Base-by-base conservation (phyloP, 345 rosid genomes). In the Brassica rapa region DNA sequence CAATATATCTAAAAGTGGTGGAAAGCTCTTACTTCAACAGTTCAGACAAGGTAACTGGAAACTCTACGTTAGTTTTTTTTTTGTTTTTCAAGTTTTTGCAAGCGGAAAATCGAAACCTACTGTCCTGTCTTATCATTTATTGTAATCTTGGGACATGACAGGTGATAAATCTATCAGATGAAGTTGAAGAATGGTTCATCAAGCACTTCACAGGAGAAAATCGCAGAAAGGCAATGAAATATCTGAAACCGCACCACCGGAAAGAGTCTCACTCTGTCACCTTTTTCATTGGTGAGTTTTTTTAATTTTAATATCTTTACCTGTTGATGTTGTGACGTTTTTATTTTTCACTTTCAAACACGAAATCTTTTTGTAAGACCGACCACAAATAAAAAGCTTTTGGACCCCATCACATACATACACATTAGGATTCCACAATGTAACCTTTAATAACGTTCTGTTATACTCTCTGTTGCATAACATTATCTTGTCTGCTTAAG, bases 1-100 rank as follows among this genome's bases (percentile, higher is more conserved):
- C 97, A 71, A 85, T 91, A 12, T 95, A 95, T 84, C 88, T 91
- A 25, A 91, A 85, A 86, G 98, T 91, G 5, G 99, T 93, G 15
- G 98, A 95, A 84, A 89, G 89, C 68, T 95, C 99, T 66, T 93
- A 93, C 79, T 95, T 95, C 84, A 89, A 93, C 84, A 87, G 89
- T 83, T 91, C 99, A 23, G 91, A 95, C 82, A 93, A 88, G 97
- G 99, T 93, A 89, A 74, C 68, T 66, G 2, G 2, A 11, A 67
- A 72, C 74, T 7, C 77, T 5, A 69, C 41, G 23, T 64, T 19
- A 57, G 51, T 9, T 24, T 46, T 37, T 66, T 11, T 46, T 37
- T 66, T 11, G 59, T 10, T 43, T 56, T 72, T 25, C 10, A n/a
- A 10, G 59, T 37, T 61, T n/a, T 19, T 70, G 69, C 10, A 80